phyloP scores from a whole-genome alignment of 2,329 filamentous ascomycete genomes.

The Uncinocarpus reesii region DNA sequence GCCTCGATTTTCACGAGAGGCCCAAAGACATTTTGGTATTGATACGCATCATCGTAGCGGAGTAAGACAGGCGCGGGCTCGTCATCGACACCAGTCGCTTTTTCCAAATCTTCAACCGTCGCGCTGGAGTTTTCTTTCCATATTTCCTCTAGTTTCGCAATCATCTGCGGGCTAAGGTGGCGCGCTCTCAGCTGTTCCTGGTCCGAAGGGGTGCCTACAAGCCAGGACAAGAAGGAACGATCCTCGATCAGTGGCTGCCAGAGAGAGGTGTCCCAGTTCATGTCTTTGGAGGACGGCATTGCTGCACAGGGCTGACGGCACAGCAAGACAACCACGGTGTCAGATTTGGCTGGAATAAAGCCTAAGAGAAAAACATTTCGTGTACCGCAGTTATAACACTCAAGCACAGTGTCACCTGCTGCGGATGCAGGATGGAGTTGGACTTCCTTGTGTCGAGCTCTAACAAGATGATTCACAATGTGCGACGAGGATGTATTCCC shows the following conservation, averaged over 20 bases:
- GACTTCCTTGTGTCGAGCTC: conserved; percentile 96
- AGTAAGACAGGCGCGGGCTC: conserved; percentile 86
- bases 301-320: conserved; percentile 95
- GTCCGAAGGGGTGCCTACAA: conserved; percentile 78
- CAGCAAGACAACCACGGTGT: conserved; percentile 91
- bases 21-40: conserved; percentile 98
- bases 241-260: conserved; percentile 98
- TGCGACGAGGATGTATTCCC: conserved; percentile 95
- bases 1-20: conserved; percentile 98
- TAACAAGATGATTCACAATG: conserved; percentile 95
- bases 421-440: conserved; percentile 89
- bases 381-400: conserved; percentile 99
- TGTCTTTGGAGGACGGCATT: conserved; percentile 92
- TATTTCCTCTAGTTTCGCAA: conserved; percentile 91
- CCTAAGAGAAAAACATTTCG: conserved; percentile 97
- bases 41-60: conserved; percentile 92
- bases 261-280: conserved; percentile 98
- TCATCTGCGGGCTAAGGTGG: conserved; percentile 86
- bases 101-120: conserved; percentile 84
- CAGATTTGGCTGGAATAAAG: conserved; percentile 96
- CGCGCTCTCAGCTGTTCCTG: conserved; percentile 91
- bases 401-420: conserved; percentile 87
- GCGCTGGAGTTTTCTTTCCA: conserved; percentile 93
- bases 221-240: conserved; percentile 87
- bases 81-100: conserved; percentile 82